Base-by-base conservation (phyloP, 2,329 filamentous ascomycete species). In the Aurifilum marmelostoma region DNA sequence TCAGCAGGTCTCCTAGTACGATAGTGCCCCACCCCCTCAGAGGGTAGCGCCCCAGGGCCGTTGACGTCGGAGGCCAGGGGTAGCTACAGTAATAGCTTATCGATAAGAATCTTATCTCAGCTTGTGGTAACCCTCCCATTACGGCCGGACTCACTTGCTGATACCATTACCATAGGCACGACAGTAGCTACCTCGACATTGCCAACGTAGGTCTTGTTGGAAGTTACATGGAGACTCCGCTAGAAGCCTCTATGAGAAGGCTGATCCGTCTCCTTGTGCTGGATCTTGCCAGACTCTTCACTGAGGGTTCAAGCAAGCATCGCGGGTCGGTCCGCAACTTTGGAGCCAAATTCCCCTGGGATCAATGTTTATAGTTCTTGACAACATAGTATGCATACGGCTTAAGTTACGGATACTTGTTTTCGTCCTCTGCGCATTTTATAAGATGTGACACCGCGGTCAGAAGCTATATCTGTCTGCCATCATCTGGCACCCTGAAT, bases 311-410 rank as follows among this genome's bases (percentile, higher is more conserved):
- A n/a, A 29, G 32, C 12, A 16, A 32, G 24, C 43, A 37, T 34
- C 47, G 24, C 12, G 27, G 52, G 14, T n/a, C n/a, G 14, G n/a
- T 37, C 32, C 32, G n/a, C 29, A 4, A 29, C 12, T 34, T n/a
- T 12, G 5, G 12, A 3, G 4, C 27, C 27, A 34, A 2, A 24
- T 8, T 14, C 9, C 52, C 32, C 24, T 21, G 21, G 62, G 50
- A 63, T 54, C 41, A 59, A 69, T 71, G 67, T 69, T 69, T 59
- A 66, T 69, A 71, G n/a, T 60, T 54, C 32, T 61, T 54, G 63
- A 52, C 63, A 66, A 50, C 54, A 59, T 68, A 66, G 18, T 66
- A 70, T 66, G 63, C 24, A 69, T 70, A 47, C 67, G 47, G 32
- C 43, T 43, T 71, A 71, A 66, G 50, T 69, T 71, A 69, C 63